Base-by-base conservation (phyloP, 116 monocot genomes). In the Papilionanthe hybrid region DNA sequence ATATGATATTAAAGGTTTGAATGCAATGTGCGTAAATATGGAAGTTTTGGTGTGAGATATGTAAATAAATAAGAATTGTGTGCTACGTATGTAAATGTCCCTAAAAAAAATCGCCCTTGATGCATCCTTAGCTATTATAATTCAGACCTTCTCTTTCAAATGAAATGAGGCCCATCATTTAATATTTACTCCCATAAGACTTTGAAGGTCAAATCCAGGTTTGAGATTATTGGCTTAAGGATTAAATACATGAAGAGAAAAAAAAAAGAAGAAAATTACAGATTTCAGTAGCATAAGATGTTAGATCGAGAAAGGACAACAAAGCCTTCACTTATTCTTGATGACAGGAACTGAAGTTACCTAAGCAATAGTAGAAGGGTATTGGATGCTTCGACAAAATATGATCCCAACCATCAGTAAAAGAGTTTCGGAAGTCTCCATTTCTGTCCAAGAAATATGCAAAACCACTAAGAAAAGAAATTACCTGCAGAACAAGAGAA, bases 321-420 rank as follows among this genome's bases (percentile, higher is more conserved):
- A 29, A 7, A 43, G 23, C 49, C 11, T 75, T 50, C 23, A 75
- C 28, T 73, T 43, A 5, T 29, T 71, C 28, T 28, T 17, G 15
- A 11, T 27, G 7, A 8, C 65, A 37, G 41, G 7, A 41, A 71
- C 41, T 44, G 17, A 27, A 48, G 37, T 23, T 91, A 95, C 98
- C 98, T 76, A 94, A 58, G 79, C 98, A 98, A 79, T 98, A 98
- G 81, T 98, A 98, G 80, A 98, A 98, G 29, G 98, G 98, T 77
- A 98, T 87, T 29, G 94, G 98, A 85, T 98, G 94, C 76, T 91
- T 98, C 73, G 98, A 98, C 68, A 98, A 82, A 81, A 98, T 84
- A 74, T 89, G 94, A 77, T 94, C 93, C 98, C 98, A 98, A 72
- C 93, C 85, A 87, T 93, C 94, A 81, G 82, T 87, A 74, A 98